Percentiles rank a stretch among this genome's conserved stretches.
Conservation (phyloP, 176 grass and related monocot genomes). For the Triticum urartu region DNA sequence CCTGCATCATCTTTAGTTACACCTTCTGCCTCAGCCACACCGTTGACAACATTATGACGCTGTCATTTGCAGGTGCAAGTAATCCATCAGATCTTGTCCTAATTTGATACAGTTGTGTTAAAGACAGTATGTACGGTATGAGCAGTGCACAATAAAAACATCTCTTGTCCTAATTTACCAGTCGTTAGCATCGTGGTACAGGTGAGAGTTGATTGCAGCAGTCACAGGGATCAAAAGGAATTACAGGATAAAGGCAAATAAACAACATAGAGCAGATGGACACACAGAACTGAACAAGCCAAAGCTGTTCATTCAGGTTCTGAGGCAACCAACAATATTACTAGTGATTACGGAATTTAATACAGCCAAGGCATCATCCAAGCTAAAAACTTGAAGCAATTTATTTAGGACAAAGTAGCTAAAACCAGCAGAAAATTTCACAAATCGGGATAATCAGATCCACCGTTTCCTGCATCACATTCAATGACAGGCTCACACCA, state of each 20-base stretch:
- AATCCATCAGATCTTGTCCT: constrained; percentile 17
- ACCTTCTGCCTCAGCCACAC: constrained; percentile 64
- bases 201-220: too few relatives aligned
- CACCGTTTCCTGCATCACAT: background rate
- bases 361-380: background rate
- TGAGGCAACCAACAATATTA: too few relatives aligned
- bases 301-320: too few relatives aligned
- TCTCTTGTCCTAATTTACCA: too few relatives aligned
- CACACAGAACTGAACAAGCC: too few relatives aligned
- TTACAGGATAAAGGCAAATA: too few relatives aligned
- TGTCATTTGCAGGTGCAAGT: constrained; percentile 27
- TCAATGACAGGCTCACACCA: background rate
- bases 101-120: background rate
- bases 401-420: background rate
- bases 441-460: background rate
- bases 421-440: background rate
- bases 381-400: background rate
- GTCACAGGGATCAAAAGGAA: too few relatives aligned
- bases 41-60: constrained; percentile 70
- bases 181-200: too few relatives aligned
- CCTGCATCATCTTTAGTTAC: constrained; percentile 50
- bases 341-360: too few relatives aligned
- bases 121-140: background rate
- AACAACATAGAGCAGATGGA: too few relatives aligned
- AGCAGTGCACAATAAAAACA: background rate